Evolutionary conservation across 2,329 filamentous ascomycete genomes (phyloP).

Genomic region (Hymenotorrendiella dingleyae): DNA sequence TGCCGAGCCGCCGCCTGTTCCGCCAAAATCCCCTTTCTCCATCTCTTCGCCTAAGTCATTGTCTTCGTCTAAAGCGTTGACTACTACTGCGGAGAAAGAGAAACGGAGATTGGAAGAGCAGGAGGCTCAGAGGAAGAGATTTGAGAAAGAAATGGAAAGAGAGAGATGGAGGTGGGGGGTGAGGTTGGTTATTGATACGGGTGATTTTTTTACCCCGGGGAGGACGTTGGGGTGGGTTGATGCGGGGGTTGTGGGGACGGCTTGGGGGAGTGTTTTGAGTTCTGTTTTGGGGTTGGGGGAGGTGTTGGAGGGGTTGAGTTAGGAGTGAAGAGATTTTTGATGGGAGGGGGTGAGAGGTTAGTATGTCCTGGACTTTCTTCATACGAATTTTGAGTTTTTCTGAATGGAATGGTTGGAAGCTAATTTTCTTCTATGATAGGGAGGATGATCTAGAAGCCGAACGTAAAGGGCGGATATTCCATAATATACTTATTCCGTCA

Average conservation of each 20-base stretch:
- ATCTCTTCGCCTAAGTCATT: background rate
- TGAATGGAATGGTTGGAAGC: too few species aligned
- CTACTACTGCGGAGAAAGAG: background rate
- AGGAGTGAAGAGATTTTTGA: background rate
- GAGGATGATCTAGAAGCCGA: too few species aligned
- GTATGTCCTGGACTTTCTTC: too few species aligned
- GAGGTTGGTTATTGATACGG: conserved; percentile 47
- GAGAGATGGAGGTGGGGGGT: too few species aligned
- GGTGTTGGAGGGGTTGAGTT: conserved; percentile 45
- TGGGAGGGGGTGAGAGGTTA: too few species aligned
- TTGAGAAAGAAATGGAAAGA: conserved; percentile 40
- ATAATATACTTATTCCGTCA: too few species aligned
- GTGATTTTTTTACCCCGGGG: conserved; percentile 60
- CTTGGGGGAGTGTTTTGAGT: conserved; percentile 53
- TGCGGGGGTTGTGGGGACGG: conserved; percentile 45
- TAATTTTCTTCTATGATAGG: too few species aligned
- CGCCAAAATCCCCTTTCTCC: background rate
- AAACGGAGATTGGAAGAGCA: background rate
- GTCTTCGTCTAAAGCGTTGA: background rate
- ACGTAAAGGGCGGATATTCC: too few species aligned
- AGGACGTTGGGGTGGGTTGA: conserved; percentile 54
- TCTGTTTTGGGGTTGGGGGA: conserved; percentile 55
- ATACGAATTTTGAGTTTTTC: too few species aligned
- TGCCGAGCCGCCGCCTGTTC: background rate
- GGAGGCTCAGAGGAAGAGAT: conserved; percentile 25